Base-by-base conservation (phyloP, 805 yeast species). In the Yarrowia hollandica region DNA sequence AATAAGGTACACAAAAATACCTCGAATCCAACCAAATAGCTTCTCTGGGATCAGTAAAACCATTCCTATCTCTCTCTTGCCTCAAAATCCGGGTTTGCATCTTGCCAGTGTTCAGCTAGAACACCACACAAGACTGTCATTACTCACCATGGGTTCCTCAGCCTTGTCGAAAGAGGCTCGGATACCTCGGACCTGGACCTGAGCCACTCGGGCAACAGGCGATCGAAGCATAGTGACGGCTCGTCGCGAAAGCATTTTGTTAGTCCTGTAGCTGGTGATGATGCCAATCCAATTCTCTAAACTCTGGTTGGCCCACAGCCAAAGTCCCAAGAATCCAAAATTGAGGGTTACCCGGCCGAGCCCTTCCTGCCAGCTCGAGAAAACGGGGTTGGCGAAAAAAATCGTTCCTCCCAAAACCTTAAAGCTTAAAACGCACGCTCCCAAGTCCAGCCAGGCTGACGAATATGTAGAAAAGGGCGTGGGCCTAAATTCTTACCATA, bases 261-360 rank as follows among this genome's bases (percentile, higher is more conserved):
- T 52, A 48, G 42, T 35, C 18, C 35, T 35, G 58, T 25, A 37
- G 58, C 35, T 48, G 41, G 44, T 52, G 58, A 28, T 35, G 42
- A 35, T 35, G 44, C 42, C 58, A 35, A 52, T 35, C 58, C 58
- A 52, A 52, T 52, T 52, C 44, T 35, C 58, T 48, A 52, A 52
- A 52, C 58, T 52, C 58, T 52, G 58, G 58, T 52, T 52, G 58
- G 58, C 55, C 55, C 55, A 33, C 35, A n/a, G 33, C 52, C n/a
- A n/a, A n/a, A n/a, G n/a, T 28, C 52, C 52, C 50, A 42, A 42
- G 22, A n/a, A n/a, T n/a, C 34, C 19, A 12, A 30, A 28, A 4
- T 30, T 10, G n/a, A n/a, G 34, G 34, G 55, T 48, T 48, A 48
- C 55, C 55, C 55, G 39, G 55, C 55, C 55, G 33, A 14, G 22